Base-by-base conservation (phyloP, 106 monocot genomes). In the Amphibolis antarctica region DNA sequence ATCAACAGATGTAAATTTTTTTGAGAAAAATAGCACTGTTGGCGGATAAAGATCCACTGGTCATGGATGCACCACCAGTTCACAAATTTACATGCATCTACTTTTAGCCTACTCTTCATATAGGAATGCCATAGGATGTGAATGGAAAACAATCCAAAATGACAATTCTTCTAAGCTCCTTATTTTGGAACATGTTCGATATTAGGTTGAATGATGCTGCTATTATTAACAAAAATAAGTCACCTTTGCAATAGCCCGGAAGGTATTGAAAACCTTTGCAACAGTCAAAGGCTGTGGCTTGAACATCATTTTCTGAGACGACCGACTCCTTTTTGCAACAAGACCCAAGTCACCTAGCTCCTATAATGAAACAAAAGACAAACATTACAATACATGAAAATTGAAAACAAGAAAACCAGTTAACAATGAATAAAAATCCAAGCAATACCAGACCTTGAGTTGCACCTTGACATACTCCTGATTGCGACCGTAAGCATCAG, bases 301-400 rank as follows among this genome's bases (percentile, higher is more conserved):
- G 53, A 77, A 80, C 80, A 96, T 82, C 77, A 80, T 42, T 64
- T 70, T 84, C 72, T 90, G 86, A 10, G 96, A 90, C 3, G 69
- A 84, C 14, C 89, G 81, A 77, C 84, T 96, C 14, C 74, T 77
- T 68, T 96, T 86, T 0, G 96, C 89, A 46, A 96, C 89, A 48
- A 96, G 84, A 18, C 96, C 96, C 66, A 96, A 69, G 70, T 96
- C 89, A 45, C 89, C 96, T 60, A 96, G 69, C 57, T 90, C 96
- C 96, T 90, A 36, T 36, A 4, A 36, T 36, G 7, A 36, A 4
- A 68, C 42, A 56, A 83, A 26, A 23, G 21, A 53, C 18, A 9
- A 0, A 49, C 47, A 66, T 53, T 29, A 21, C 12, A 23, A 19
- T 36, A 15, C 66, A 49, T 18, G 10, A 62, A 31, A 42, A 57